Evolutionary conservation across 345 rosid genomes (phyloP).

Genomic region (Hibiscus tridactylites): DNA sequence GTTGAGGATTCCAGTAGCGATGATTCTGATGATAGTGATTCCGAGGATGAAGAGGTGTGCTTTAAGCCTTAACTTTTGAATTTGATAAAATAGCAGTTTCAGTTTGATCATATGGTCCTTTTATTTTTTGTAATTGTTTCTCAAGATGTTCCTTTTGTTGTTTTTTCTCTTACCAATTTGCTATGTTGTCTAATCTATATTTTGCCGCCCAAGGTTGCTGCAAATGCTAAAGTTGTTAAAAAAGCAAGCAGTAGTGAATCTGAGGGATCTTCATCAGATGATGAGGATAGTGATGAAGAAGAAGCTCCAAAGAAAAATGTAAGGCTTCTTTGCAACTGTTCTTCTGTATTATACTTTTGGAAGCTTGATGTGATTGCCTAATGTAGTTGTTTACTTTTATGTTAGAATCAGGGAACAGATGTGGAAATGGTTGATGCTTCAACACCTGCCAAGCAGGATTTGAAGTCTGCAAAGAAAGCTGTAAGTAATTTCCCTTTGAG

Average conservation of each 20-base stretch:
- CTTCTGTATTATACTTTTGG: neutral
- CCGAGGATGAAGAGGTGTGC: conserved; percentile 24
- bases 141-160: neutral
- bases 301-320: conserved; percentile 47
- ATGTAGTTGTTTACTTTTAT: neutral
- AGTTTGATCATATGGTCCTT: neutral
- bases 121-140: neutral
- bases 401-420: conserved; percentile 35
- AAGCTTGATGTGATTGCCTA: neutral
- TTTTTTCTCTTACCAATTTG: neutral
- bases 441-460: conserved; percentile 24
- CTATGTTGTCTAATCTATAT: neutral
- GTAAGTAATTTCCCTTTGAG: conserved; percentile 11
- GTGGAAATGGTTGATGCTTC: conserved; percentile 55
- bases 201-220: conserved; percentile 19
- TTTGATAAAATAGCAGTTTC: neutral
- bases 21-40: conserved; percentile 27
- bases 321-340: neutral
- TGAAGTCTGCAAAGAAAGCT: conserved; percentile 34
- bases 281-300: conserved; percentile 50
- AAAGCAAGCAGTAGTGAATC: conserved; percentile 45
- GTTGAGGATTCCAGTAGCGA: conserved; percentile 12
- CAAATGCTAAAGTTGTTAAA: conserved; percentile 15
- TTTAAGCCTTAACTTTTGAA: neutral
- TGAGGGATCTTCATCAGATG: conserved; percentile 30